Evolutionary conservation across 2,329 filamentous ascomycete species (phyloP).

Genomic region (Xylaria hypoxylon): DNA sequence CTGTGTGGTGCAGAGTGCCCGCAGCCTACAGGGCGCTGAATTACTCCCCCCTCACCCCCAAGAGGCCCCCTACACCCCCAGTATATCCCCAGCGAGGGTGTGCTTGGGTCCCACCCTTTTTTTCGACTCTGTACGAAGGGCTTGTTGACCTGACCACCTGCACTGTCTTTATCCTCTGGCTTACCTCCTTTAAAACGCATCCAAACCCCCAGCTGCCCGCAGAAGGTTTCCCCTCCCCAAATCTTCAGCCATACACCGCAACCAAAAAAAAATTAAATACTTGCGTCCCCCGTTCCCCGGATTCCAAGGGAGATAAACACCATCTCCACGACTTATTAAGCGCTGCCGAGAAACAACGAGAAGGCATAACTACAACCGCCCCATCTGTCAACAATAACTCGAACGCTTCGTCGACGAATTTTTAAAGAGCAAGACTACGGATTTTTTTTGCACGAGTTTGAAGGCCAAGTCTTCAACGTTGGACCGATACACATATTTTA

Average conservation of each 20-base stretch:
- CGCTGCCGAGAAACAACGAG: constrained; percentile 20
- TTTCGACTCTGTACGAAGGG: constrained; percentile 27
- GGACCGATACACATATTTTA: constrained; percentile 4
- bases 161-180: constrained; percentile 21
- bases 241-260: constrained; percentile 48
- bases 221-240: constrained; percentile 49
- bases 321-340: constrained; percentile 5
- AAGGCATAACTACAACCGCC: background rate
- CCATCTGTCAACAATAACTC: background rate
- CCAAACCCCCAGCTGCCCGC: constrained; percentile 51
- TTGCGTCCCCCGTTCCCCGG: constrained; percentile 30
- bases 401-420: constrained; percentile 14
- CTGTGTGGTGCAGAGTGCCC: constrained; percentile 22
- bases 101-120: constrained; percentile 31
- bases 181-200: constrained; percentile 53
- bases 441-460: constrained; percentile 2
- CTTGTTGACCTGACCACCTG: constrained; percentile 35
- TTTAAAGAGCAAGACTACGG: background rate
- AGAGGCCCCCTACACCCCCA: constrained; percentile 37
- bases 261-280: constrained; percentile 34
- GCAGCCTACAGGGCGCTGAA: constrained; percentile 31
- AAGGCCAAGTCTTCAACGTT: constrained; percentile 2
- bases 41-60: constrained; percentile 28
- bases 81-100: constrained; percentile 38
- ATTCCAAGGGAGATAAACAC: constrained; percentile 28